Base-by-base conservation (phyloP, 768 basidiomycete genomes). In the Serendipita indica region DNA sequence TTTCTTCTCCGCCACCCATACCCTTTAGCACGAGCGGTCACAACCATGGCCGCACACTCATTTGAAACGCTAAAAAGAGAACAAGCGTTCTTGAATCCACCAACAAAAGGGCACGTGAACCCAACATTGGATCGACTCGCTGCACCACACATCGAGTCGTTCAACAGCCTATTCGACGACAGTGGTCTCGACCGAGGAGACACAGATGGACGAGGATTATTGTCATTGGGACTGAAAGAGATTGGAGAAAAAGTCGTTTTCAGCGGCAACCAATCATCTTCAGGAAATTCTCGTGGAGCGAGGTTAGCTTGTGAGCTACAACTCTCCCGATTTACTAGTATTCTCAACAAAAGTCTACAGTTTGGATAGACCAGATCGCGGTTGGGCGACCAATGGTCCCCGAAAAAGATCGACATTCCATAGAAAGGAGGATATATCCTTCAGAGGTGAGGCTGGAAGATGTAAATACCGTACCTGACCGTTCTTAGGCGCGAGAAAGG, bases 121-220 rank as follows among this genome's bases (percentile, higher is more conserved):
- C 81, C 81, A 18, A 86, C 87, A 57, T 76, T 98, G 61, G 89
- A 96, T 64, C 89, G 94, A 71, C 89, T 97, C 65, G 90, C 97
- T 58, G 74, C 80, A 22, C 94, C 96, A 3, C 93, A 97, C 68
- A 80, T 98, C 62, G 87, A 97, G 69, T 91, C 89, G 35, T 98
- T 99, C 77, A 94, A 98, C 70, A 84, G 90, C 14, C 78, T 99
- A 27, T 93, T 97, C 69, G 93, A 97, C 66, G 91, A 94, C 69
- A 83, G 86, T 57, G 86, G 86, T n/a, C 69, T 87, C 58, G 80
- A 83, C 60, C 67, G 75, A 43, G 83, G 84, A 7, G 83, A 84
- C 64, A 83, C 83, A 13, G 81, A 89, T 59, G 88, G 87, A 1
- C 76, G 77, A 33, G 96, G 96, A 0, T 69, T 98, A 7, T 68